Evolutionary conservation across 345 rosid genomes (phyloP).

Genomic region (Murraya paniculata): DNA sequence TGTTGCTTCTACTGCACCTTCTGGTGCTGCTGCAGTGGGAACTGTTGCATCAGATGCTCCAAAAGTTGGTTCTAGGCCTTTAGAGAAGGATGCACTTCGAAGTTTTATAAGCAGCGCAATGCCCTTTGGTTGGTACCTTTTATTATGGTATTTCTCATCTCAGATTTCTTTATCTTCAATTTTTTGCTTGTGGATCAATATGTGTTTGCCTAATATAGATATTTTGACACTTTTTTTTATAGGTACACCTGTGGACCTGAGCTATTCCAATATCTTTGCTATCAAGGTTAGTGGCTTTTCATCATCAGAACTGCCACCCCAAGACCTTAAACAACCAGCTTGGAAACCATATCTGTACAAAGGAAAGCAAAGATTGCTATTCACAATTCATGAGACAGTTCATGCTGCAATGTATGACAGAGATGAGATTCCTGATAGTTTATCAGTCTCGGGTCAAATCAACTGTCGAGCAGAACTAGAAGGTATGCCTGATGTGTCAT

Average conservation of each 20-base stretch:
- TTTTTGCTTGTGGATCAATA: conserved; percentile 3
- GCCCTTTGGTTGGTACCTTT: conserved; percentile 84
- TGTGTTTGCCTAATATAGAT: conserved; percentile 13
- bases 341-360: conserved; percentile 94
- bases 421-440: conserved; percentile 83
- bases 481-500: conserved; percentile 89
- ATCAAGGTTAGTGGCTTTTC: conserved; percentile 78
- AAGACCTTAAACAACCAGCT: conserved; percentile 85
- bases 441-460: conserved; percentile 86
- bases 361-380: conserved; percentile 78
- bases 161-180: conserved; percentile 12
- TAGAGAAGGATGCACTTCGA: conserved; percentile 78
- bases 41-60: conserved; percentile 62
- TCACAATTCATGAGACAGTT: conserved; percentile 74
- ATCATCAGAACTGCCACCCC: conserved; percentile 68
- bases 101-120: conserved; percentile 70
- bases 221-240: conserved; percentile 9
- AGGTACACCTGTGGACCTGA: conserved; percentile 92
- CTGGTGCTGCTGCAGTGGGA: conserved; percentile 50
- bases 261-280: conserved; percentile 55
- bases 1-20: conserved; percentile 58
- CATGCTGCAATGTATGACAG: conserved; percentile 86
- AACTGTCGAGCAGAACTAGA: conserved; percentile 91
- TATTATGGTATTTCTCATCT: conserved; percentile 27
- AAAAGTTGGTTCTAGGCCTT: conserved; percentile 64